Evolutionary conservation across 164 flowering plant species (phyloP).

Genomic region (Umbellularia californica): DNA sequence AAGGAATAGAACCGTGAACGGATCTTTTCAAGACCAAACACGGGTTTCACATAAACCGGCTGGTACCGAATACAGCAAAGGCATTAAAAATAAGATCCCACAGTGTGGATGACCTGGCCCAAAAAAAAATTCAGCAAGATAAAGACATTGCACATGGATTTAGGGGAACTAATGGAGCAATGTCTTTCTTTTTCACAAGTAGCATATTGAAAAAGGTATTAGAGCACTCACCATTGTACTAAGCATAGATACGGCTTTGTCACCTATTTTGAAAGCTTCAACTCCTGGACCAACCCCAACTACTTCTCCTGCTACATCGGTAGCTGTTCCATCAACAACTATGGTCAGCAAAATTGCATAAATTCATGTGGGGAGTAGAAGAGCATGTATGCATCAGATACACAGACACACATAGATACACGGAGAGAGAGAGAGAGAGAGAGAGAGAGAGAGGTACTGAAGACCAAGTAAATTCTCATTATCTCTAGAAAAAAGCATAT

Average conservation of each 20-base stretch:
- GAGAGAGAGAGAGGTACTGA: no score
- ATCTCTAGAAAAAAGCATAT: no score
- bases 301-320: slow-evolving; percentile 34
- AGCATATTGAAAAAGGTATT: not conserved
- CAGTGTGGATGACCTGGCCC: not conserved
- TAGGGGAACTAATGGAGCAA: not conserved
- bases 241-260: slow-evolving; percentile 29
- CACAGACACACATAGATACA: no score
- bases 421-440: not conserved
- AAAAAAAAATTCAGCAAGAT: not conserved
- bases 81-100: not conserved
- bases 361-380: not conserved
- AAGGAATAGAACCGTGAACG: not conserved
- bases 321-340: slow-evolving; percentile 16
- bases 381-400: no score
- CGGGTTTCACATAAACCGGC: not conserved
- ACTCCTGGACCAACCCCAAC: slow-evolving; percentile 32
- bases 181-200: not conserved
- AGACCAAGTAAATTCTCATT: no score
- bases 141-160: not conserved
- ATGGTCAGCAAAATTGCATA: not conserved
- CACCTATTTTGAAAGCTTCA: slow-evolving; percentile 28
- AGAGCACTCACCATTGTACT: slow-evolving; percentile 15
- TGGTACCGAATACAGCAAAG: no score
- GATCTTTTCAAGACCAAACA: not conserved